phyloP scores from a whole-genome alignment of 2,329 filamentous ascomycete species.

The Diplodia scrobiculata region DNA sequence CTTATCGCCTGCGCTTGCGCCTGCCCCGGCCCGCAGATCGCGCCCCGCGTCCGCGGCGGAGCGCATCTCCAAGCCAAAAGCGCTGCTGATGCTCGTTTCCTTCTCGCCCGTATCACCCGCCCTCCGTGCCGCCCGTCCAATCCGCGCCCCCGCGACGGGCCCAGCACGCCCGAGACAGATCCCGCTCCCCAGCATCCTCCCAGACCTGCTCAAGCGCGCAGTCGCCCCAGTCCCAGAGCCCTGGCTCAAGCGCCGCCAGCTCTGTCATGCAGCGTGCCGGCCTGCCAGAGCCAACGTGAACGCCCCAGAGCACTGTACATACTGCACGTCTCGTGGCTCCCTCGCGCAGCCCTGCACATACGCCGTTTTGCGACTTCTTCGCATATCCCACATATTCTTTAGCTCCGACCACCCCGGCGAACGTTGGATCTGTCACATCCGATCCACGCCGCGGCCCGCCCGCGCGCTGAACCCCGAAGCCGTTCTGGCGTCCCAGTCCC shows the following conservation, averaged over 20 bases:
- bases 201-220: constrained; percentile 1
- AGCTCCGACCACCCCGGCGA: neutral
- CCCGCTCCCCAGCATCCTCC: constrained; percentile 20
- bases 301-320: constrained; percentile 26
- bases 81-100: constrained; percentile 9
- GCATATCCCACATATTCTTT: constrained; percentile 25
- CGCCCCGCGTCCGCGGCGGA: constrained; percentile 1
- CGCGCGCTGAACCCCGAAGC: neutral
- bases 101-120: constrained; percentile 26
- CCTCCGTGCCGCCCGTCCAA: constrained; percentile 10
- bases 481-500: constrained; percentile 1
- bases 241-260: constrained; percentile 17
- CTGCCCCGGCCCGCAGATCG: neutral
- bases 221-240: constrained; percentile 19
- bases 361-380: constrained; percentile 29
- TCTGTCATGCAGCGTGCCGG: constrained; percentile 29
- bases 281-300: constrained; percentile 28
- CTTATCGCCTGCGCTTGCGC: constrained; percentile 15
- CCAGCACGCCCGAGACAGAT: constrained; percentile 20
- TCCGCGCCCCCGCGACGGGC: neutral
- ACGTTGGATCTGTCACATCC: neutral
- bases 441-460: neutral
- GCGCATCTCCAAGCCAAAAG: constrained; percentile 8
- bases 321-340: constrained; percentile 26
- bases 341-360: constrained; percentile 27